Evolutionary conservation across 2,329 filamentous ascomycete genomes (phyloP).

Genomic region (Fusarium burgessii): DNA sequence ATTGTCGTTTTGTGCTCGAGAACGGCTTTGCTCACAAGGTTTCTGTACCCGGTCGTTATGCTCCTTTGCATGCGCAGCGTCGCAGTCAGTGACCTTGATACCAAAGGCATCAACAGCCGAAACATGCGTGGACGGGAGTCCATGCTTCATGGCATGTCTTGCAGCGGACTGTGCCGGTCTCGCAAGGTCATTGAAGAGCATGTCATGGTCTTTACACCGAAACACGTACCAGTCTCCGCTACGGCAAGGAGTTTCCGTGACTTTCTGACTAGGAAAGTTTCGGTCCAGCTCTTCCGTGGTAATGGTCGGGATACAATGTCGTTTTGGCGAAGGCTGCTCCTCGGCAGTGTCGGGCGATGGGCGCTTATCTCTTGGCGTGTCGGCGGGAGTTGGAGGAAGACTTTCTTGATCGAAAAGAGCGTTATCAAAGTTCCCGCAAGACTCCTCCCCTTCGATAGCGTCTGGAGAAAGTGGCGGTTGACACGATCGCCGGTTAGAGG

Average conservation of each 20-base stretch:
- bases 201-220: background rate
- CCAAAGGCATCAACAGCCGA: background rate
- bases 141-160: background rate
- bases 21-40: background rate
- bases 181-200: background rate
- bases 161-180: background rate
- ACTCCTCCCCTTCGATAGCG: background rate
- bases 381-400: fast-evolving
- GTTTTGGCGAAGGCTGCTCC: background rate
- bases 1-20: too few relatives aligned
- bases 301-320: background rate
- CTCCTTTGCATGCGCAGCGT: background rate
- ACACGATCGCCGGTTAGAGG: too few relatives aligned
- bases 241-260: background rate
- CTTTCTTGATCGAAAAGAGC: background rate
- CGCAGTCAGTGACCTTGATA: background rate
- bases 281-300: background rate
- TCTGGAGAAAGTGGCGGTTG: background rate
- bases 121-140: fast-evolving
- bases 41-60: background rate
- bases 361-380: background rate
- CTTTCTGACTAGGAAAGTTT: background rate
- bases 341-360: fast-evolving
- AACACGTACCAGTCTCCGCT: background rate
- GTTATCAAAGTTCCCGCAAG: too few relatives aligned